Base-by-base conservation (phyloP, 1,284 basidiomycete genomes). In the Athelia psychrophila region DNA sequence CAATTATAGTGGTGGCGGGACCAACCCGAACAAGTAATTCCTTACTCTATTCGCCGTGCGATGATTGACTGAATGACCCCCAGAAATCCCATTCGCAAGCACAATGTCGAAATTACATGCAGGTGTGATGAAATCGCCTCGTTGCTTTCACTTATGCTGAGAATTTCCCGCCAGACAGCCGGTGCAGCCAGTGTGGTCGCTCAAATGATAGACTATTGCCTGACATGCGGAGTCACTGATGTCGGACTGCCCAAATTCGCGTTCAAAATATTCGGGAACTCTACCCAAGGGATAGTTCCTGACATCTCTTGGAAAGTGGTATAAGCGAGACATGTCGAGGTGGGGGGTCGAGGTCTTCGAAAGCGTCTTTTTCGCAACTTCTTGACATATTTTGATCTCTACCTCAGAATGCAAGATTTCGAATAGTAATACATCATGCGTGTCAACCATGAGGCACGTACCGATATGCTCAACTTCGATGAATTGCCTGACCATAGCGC, bases 71-170 rank as follows among this genome's bases (percentile, higher is more conserved):
- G 22, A 23, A 4, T 19, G 12, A 9, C 10, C 25, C 33, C 24
- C 47, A 61, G 57, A 49, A 66, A 66, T 38, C 64, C 64, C 3
- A 63, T 70, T 42, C 69, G 69, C 57, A 60, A 58, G 15, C 59
- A 64, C 52, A 55, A 61, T 40, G 48, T 70, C 18, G 65, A 50
- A 13, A 58, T 63, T 18, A 59, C 59, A 32, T 64, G 64, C 64
- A 48, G 42, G 63, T 61, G 8, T 30, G 3, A 5, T n/a, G n/a
- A n/a, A n/a, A n/a, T n/a, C n/a, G n/a, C n/a, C n/a, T n/a, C n/a
- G n/a, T n/a, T n/a, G n/a, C n/a, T n/a, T n/a, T n/a, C n/a, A n/a
- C 18, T 10, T 44, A 16, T 19, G 32, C 33, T 15, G 12, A 22
- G 24, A 6, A 6, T 19, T 40, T 23, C 18, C 27, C 27, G 27